A percentile compares a stretch with the other conserved stretches of the same genome.
phyloP scores from a whole-genome alignment of 1,284 basidiomycete genomes.

The Crepidotus sp. region DNA sequence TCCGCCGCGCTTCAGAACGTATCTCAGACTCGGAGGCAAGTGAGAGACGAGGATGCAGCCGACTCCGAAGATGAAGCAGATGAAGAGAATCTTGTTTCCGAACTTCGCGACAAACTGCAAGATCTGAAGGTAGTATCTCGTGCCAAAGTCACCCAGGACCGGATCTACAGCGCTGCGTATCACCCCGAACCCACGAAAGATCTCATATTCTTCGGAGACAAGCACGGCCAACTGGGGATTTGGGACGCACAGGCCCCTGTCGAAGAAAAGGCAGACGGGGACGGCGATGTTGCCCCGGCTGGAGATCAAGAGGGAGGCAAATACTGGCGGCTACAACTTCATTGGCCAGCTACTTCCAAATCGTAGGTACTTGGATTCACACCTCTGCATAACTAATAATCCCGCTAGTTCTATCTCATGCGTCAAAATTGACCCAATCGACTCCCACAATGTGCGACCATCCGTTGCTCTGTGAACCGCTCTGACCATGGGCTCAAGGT shows the following conservation, averaged over 20 bases:
- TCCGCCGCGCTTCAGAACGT: constrained; percentile 35
- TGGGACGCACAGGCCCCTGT: constrained; percentile 68
- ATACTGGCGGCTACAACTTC: constrained; percentile 69
- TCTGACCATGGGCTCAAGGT: constrained; percentile 34
- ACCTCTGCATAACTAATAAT: neutral
- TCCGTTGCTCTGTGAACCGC: neutral
- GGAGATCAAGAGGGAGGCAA: constrained; percentile 53
- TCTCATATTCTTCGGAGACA: constrained; percentile 40
- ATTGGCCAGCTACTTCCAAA: constrained; percentile 72
- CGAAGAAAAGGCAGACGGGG: constrained; percentile 56
- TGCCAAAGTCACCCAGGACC: constrained; percentile 67
- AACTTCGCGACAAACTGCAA: constrained; percentile 44
- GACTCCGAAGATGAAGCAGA: constrained; percentile 37
- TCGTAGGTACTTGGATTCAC: constrained; percentile 26
- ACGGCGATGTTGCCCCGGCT: constrained; percentile 37
- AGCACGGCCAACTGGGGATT: constrained; percentile 69
- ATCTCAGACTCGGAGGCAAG: constrained; percentile 19
- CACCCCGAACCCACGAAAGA: constrained; percentile 68
- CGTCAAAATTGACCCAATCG: constrained; percentile 63
- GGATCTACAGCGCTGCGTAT: constrained; percentile 67
- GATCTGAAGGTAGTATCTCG: constrained; percentile 55
- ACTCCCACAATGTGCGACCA: constrained; percentile 54
- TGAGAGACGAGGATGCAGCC: constrained; percentile 30
- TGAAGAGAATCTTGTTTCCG: constrained; percentile 38
- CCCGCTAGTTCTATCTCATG: constrained; percentile 48